Evolutionary conservation across 176 grass and related monocot species (phyloP).

Genomic region (Lolium perenne): DNA sequence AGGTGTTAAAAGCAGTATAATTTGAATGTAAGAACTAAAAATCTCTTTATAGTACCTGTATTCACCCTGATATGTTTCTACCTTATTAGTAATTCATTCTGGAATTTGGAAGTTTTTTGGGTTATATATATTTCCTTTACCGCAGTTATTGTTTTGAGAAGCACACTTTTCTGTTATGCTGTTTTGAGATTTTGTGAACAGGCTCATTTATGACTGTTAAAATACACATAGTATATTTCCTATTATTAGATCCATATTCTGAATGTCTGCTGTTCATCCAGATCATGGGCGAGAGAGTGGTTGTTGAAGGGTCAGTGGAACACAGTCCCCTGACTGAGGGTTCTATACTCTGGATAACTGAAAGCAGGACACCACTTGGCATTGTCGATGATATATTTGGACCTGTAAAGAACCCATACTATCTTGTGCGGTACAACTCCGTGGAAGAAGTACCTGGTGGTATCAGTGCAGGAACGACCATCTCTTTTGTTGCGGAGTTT

Average conservation of each 20-base stretch:
- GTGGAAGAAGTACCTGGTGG: constrained; percentile 66
- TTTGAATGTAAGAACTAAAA: constrained; percentile 2
- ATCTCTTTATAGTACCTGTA: neutral
- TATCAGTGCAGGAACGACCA: constrained; percentile 63
- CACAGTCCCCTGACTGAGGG: constrained; percentile 89
- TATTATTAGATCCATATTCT: constrained; percentile 20
- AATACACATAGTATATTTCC: constrained; percentile 21
- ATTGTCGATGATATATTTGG: constrained; percentile 92
- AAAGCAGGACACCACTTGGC: constrained; percentile 70
- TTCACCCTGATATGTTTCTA: neutral
- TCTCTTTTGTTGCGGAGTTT: constrained; percentile 83
- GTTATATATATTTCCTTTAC: neutral
- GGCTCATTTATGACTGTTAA: neutral
- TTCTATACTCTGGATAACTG: constrained; percentile 92
- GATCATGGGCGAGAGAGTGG: constrained; percentile 80
- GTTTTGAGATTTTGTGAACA: constrained; percentile 20
- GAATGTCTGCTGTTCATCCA: constrained; percentile 44
- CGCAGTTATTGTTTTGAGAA: neutral
- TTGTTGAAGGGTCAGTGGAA: constrained; percentile 82
- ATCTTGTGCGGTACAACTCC: constrained; percentile 82
- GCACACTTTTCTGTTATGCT: constrained; percentile 17
- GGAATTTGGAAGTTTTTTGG: neutral
- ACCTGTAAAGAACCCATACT: constrained; percentile 90
- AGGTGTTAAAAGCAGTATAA: neutral
- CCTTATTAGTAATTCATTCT: neutral